These are phyloP conservation scores for Tylopilus intermedius DNA, from an alignment of 768 basidiomycete species.

Conservation along the genomic window DNA sequence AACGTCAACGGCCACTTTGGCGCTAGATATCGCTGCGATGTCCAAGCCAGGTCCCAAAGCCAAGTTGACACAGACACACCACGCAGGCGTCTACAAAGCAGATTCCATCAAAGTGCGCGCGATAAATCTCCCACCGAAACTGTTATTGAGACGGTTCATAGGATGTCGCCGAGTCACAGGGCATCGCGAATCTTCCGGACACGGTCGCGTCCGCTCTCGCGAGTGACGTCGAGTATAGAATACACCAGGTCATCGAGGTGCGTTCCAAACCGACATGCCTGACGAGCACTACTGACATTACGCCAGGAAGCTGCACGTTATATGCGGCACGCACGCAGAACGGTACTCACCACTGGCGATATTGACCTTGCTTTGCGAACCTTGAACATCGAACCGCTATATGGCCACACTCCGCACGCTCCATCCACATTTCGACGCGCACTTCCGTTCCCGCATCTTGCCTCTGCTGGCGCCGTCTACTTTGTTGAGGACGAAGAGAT, in stretches of 20 bases:
- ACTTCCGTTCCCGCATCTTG: constrained; percentile 40
- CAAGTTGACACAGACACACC: constrained; percentile 42
- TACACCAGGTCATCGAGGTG: constrained; percentile 93
- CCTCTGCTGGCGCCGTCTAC: constrained; percentile 69
- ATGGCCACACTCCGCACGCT: constrained; percentile 45
- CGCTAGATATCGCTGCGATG: constrained; percentile 13
- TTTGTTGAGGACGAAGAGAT: constrained; percentile 97
- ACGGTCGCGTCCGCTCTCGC: constrained; percentile 79
- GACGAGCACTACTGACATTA: neutral
- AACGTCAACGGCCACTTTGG: neutral
- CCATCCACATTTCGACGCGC: constrained; percentile 40
- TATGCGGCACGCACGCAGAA: constrained; percentile 90
- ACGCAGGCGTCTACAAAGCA: constrained; percentile 59
- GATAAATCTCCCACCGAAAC: constrained; percentile 8
- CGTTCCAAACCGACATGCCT: constrained; percentile 6
- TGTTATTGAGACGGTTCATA: constrained; percentile 29
- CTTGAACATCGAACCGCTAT: constrained; percentile 94
- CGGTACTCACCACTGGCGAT: constrained; percentile 85
- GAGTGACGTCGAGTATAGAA: constrained; percentile 93
- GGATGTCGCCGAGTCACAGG: constrained; percentile 90
- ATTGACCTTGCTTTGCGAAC: constrained; percentile 92
- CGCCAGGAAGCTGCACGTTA: constrained; percentile 85
- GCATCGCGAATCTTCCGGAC: constrained; percentile 71
- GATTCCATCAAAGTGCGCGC: constrained; percentile 56
- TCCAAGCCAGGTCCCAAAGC: constrained; percentile 45